Percentiles rank a stretch among this genome's conserved stretches.
These are phyloP conservation scores for Craterostigma plantagineum DNA, from an alignment of 257 asterid species.

Conservation along the genomic window DNA sequence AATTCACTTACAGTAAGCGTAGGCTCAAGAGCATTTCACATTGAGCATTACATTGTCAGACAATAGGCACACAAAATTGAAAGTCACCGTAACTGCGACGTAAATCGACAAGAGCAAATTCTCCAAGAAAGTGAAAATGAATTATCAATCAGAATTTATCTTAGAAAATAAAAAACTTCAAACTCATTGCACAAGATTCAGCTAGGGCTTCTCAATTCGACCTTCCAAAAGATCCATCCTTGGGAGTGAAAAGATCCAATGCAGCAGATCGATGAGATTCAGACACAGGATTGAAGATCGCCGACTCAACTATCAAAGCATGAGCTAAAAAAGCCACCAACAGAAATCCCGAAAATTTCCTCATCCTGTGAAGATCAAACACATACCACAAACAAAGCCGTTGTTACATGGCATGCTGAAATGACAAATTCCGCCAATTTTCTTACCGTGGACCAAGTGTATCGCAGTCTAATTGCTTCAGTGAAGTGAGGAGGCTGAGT, in stretches of 20 bases:
- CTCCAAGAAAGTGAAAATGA: too few relatives aligned
- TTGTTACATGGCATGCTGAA: not conserved
- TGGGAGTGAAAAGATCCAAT: slow-evolving; percentile 34
- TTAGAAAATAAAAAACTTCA: too few relatives aligned
- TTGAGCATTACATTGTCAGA: too few relatives aligned
- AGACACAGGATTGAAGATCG: slow-evolving; percentile 50
- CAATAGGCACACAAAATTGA: too few relatives aligned
- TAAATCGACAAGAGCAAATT: too few relatives aligned
- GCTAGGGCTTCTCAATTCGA: slow-evolving; percentile 22
- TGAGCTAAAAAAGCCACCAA: slow-evolving; percentile 23
- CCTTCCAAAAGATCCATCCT: slow-evolving; percentile 61
- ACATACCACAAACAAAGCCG: slow-evolving; percentile 3
- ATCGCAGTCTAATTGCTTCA: slow-evolving; percentile 12
- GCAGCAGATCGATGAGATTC: slow-evolving; percentile 89
- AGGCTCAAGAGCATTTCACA: too few relatives aligned
- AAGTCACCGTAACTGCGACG: too few relatives aligned
- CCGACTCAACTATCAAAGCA: slow-evolving; percentile 45
- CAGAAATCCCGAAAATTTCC: slow-evolving; percentile 28
- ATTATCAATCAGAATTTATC: too few relatives aligned
- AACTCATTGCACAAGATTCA: slow-evolving; percentile 8
- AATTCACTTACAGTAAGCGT: too few relatives aligned
- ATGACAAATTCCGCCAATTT: not conserved
- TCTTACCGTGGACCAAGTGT: slow-evolving; percentile 12
- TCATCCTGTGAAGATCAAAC: slow-evolving; percentile 22
- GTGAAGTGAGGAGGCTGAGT: too few relatives aligned